A percentile compares a stretch with the other conserved stretches of the same genome.
These are phyloP conservation scores for Lasiodiplodia citricola DNA, from an alignment of 2,329 filamentous ascomycete species.

Conservation along the genomic window DNA sequence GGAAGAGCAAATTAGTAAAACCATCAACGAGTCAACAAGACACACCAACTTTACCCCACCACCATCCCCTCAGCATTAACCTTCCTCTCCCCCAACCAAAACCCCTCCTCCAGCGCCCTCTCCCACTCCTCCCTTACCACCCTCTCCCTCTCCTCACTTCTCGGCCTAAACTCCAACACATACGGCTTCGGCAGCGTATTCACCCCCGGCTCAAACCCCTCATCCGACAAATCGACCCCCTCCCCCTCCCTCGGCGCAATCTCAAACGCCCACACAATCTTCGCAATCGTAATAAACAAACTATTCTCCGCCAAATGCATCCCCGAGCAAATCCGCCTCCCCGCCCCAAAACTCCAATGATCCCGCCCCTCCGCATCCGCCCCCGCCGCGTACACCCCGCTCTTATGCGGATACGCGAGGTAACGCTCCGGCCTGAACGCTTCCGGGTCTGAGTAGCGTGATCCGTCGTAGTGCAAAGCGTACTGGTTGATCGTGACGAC, in stretches of 20 bases:
- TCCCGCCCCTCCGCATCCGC: slow-evolving; percentile 38
- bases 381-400: slow-evolving; percentile 39
- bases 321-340: slow-evolving; percentile 6
- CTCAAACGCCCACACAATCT: slow-evolving; percentile 27
- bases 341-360: slow-evolving; percentile 43
- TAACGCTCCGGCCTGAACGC: slow-evolving; percentile 5
- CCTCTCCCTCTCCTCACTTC: slow-evolving; percentile 26
- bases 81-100: slow-evolving; percentile 32
- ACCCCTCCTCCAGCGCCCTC: slow-evolving; percentile 30
- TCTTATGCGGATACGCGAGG: background rate
- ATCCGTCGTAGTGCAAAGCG: slow-evolving; percentile 38
- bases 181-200: slow-evolving; percentile 35
- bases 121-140: slow-evolving; percentile 31
- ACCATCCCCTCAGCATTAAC: slow-evolving; percentile 39
- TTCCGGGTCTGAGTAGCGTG: slow-evolving; percentile 34
- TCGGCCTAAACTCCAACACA: slow-evolving; percentile 30
- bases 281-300: slow-evolving; percentile 21
- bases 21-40: background rate
- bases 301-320: slow-evolving; percentile 27
- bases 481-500: slow-evolving; percentile 43
- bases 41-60: background rate
- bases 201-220: slow-evolving; percentile 32
- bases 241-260: slow-evolving; percentile 28
- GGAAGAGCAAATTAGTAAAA: background rate
- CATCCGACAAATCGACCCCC: slow-evolving; percentile 22